These are phyloP conservation scores for Beauveria varroae DNA, from an alignment of 2,329 filamentous ascomycete genomes.

Conservation along the genomic window DNA sequence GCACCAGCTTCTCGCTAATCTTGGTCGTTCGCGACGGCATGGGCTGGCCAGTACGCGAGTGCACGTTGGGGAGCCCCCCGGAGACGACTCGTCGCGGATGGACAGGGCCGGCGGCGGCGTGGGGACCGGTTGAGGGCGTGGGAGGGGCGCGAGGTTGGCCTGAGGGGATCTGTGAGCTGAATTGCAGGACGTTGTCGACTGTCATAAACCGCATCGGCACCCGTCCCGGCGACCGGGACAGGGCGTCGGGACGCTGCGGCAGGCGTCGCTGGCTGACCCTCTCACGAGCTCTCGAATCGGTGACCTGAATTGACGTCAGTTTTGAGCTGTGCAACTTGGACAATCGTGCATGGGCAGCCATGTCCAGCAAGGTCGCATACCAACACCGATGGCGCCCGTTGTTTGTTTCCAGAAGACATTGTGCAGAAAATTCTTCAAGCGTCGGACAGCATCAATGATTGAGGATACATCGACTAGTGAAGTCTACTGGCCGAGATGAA, in stretches of 20 bases:
- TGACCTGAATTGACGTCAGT: constrained; percentile 23
- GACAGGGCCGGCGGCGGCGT: constrained; percentile 13
- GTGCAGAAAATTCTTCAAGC: background rate
- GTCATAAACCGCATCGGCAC: constrained; percentile 67
- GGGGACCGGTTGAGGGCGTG: constrained; percentile 32
- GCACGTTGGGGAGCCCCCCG: constrained; percentile 33
- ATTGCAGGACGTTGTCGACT: constrained; percentile 91
- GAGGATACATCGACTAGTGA: background rate
- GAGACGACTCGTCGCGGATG: constrained; percentile 23
- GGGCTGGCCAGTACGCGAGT: constrained; percentile 43
- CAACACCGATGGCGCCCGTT: constrained; percentile 11
- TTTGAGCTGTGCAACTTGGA: constrained; percentile 10
- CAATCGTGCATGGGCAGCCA: background rate
- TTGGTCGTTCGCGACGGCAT: constrained; percentile 86
- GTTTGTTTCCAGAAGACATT: constrained; percentile 12
- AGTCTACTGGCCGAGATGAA: background rate
- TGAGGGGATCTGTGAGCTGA: constrained; percentile 90
- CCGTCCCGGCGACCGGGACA: constrained; percentile 22
- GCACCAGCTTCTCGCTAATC: constrained; percentile 91
- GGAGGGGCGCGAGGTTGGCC: constrained; percentile 76
- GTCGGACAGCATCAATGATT: background rate
- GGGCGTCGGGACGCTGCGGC: constrained; percentile 27
- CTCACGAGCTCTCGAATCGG: constrained; percentile 28
- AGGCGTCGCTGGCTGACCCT: constrained; percentile 24
- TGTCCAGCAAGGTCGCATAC: constrained; percentile 6